phyloP scores from a whole-genome alignment of 2,329 filamentous ascomycete genomes.

The Allantophomopsis lycopodina region DNA sequence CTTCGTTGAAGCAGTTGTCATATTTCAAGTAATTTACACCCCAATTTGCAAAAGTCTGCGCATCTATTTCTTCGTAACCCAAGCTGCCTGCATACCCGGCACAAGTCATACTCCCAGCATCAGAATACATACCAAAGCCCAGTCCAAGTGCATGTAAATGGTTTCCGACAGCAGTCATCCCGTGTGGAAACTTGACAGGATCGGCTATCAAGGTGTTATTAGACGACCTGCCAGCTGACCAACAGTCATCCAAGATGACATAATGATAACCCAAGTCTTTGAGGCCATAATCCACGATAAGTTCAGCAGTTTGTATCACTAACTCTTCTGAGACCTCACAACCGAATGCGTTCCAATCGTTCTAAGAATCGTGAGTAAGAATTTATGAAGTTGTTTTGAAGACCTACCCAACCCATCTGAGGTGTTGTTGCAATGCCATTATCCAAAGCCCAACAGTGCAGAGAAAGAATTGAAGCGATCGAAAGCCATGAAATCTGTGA shows the following conservation, averaged over 20 bases:
- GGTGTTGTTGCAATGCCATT: slow-evolving; percentile 20
- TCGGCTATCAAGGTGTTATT: slow-evolving; percentile 25
- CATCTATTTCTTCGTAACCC: slow-evolving; percentile 33
- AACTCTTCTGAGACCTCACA: slow-evolving; percentile 31
- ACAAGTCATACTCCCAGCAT: slow-evolving; percentile 23
- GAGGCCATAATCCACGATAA: slow-evolving; percentile 29
- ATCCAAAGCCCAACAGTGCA: slow-evolving; percentile 9
- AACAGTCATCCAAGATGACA: slow-evolving; percentile 36
- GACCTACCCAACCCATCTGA: slow-evolving; percentile 23
- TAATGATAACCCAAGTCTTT: slow-evolving; percentile 37
- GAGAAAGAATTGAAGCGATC: too few species aligned
- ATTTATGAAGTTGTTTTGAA: background rate
- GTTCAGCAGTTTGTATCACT: slow-evolving; percentile 27
- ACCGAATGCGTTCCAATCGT: slow-evolving; percentile 35
- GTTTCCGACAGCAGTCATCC: slow-evolving; percentile 27
- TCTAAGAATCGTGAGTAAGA: slow-evolving; percentile 26
- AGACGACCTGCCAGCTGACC: slow-evolving; percentile 25
- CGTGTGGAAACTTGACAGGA: slow-evolving; percentile 29
- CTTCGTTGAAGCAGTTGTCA: slow-evolving; percentile 37
- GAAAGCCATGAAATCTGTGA: too few species aligned
- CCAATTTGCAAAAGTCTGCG: slow-evolving; percentile 31
- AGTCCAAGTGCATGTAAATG: slow-evolving; percentile 29
- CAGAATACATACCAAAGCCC: slow-evolving; percentile 33
- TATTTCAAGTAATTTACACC: slow-evolving; percentile 34
- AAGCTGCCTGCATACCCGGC: slow-evolving; percentile 25